These are phyloP conservation scores for Annona squamosa DNA, from an alignment of 164 flowering plant species.

Conservation along the genomic window DNA sequence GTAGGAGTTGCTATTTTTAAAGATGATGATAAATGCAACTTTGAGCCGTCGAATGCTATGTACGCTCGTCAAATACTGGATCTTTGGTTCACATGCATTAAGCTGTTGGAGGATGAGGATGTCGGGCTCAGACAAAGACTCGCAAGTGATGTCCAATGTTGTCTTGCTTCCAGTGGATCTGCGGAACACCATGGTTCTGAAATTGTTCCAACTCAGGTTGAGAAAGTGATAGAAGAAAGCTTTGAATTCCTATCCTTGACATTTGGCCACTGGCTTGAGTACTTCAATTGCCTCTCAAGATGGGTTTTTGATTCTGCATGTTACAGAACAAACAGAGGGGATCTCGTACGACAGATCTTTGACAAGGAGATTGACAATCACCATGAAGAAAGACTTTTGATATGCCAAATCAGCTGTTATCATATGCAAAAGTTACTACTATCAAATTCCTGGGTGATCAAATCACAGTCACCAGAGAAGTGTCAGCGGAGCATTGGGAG, in stretches of 20 bases:
- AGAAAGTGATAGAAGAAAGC: slow-evolving; percentile 65
- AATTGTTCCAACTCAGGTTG: slow-evolving; percentile 66
- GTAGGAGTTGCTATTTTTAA: slow-evolving; percentile 9
- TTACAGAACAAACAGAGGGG: slow-evolving; percentile 37
- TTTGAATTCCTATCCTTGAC: slow-evolving; percentile 65
- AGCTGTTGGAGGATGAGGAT: slow-evolving; percentile 92
- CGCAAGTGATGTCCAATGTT: slow-evolving; percentile 55
- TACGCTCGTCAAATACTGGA: slow-evolving; percentile 54
- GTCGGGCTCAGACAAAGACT: slow-evolving; percentile 57
- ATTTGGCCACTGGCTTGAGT: slow-evolving; percentile 75
- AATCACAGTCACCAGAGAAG: slow-evolving; percentile 7
- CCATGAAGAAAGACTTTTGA: slow-evolving; percentile 82
- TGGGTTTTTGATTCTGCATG: slow-evolving; percentile 48
- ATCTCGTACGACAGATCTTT: slow-evolving; percentile 80
- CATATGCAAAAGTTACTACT: slow-evolving; percentile 60
- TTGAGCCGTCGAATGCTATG: slow-evolving; percentile 32
- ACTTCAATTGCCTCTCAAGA: slow-evolving; percentile 45
- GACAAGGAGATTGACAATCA: slow-evolving; percentile 97
- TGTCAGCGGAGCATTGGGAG: slow-evolving; percentile 5
- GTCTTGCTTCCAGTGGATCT: slow-evolving; percentile 24
- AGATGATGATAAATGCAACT: slow-evolving; percentile 1
- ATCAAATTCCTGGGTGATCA: slow-evolving; percentile 22
- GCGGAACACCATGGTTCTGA: slow-evolving; percentile 18
- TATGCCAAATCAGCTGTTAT: slow-evolving; percentile 75
- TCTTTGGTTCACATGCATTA: slow-evolving; percentile 72